Evolutionary conservation across 1,139 yeast genomes (phyloP).

Genomic region (Yamadazyma triangularis): DNA sequence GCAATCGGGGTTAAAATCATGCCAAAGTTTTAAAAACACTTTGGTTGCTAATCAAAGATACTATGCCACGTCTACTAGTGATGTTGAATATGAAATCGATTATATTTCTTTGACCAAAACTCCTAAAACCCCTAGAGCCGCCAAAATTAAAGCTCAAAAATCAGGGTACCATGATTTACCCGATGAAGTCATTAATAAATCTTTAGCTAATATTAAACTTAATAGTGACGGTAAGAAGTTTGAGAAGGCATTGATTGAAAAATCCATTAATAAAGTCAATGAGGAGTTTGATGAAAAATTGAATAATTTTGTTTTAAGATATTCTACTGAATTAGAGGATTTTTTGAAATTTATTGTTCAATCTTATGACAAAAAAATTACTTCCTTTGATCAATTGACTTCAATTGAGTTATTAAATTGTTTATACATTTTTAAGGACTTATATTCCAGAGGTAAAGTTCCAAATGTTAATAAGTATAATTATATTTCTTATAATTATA

Average conservation of each 20-base stretch:
- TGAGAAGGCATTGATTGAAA: slow-evolving; percentile 6
- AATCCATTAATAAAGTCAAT: slow-evolving; percentile 5
- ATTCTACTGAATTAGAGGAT: slow-evolving; percentile 17
- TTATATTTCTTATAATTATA: slow-evolving; percentile 16
- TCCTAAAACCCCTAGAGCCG: slow-evolving; percentile 9
- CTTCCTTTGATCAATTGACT: slow-evolving; percentile 22
- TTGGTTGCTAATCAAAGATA: neutral
- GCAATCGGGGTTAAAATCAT: no score
- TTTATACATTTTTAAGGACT: slow-evolving; percentile 25
- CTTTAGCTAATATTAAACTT: slow-evolving; percentile 4
- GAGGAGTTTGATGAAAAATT: slow-evolving; percentile 6
- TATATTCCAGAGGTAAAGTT: slow-evolving; percentile 18
- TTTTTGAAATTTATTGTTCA: slow-evolving; percentile 20
- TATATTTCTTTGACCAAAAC: slow-evolving; percentile 28
- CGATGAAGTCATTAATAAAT: neutral
- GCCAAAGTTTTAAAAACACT: neutral
- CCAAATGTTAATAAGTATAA: slow-evolving; percentile 15
- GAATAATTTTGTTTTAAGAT: slow-evolving; percentile 16
- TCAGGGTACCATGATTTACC: neutral
- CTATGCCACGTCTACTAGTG: slow-evolving; percentile 5
- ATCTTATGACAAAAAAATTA: slow-evolving; percentile 21
- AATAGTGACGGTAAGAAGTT: slow-evolving; percentile 1
- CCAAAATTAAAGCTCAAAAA: slow-evolving; percentile 1
- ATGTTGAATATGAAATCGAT: slow-evolving; percentile 33
- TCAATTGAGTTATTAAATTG: slow-evolving; percentile 24